A percentile compares a stretch with the other conserved stretches of the same genome.
Evolutionary conservation across 202 grass and related monocot species (phyloP).

Genomic region (Saccharum hybrid): DNA sequence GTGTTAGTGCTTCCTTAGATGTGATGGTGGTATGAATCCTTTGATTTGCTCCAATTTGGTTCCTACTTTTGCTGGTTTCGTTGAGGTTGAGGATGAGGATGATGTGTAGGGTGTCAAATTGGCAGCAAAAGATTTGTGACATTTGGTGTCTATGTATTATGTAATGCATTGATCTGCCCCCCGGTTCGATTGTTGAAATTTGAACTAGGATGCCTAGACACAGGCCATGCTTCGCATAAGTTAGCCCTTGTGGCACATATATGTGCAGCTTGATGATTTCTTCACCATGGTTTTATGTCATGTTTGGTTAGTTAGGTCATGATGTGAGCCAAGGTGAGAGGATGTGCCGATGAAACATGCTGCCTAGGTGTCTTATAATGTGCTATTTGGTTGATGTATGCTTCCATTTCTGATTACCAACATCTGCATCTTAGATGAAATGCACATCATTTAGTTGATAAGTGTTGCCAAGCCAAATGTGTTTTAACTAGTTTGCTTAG

Average conservation of each 20-base stretch:
- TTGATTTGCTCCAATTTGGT: neutral
- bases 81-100: too few species aligned
- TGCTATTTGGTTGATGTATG: neutral
- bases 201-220: neutral
- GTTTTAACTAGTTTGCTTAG: neutral
- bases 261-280: accelerated
- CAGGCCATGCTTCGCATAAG: neutral
- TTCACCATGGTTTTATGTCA: neutral
- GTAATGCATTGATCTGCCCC: neutral
- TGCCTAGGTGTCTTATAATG: neutral
- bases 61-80: neutral
- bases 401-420: neutral
- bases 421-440: neutral
- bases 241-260: neutral
- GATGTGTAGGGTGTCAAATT: neutral
- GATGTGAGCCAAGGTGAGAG: neutral
- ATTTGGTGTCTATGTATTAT: neutral
- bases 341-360: neutral
- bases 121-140: neutral
- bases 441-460: neutral
- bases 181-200: neutral
- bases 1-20: neutral
- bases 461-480: neutral
- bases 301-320: neutral
- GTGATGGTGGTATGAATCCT: neutral